A percentile compares a stretch with the other conserved stretches of the same genome.
These are phyloP conservation scores for Trametes sanguinea DNA, from an alignment of 768 basidiomycete genomes.

Conservation along the genomic window DNA sequence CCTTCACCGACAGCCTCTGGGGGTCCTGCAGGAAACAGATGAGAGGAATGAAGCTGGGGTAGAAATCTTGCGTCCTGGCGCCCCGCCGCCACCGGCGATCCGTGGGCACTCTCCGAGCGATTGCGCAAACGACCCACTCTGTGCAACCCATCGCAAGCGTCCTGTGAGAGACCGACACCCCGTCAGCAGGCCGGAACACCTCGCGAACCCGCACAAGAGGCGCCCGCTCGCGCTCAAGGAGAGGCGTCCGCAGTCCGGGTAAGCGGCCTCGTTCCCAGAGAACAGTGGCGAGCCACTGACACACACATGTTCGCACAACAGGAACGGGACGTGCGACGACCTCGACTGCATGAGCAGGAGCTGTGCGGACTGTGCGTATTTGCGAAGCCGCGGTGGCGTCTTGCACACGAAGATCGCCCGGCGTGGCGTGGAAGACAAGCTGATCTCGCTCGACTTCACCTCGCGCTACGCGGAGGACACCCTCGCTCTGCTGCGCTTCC, in stretches of 20 bases:
- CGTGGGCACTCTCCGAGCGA: not conserved
- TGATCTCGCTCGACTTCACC: not conserved
- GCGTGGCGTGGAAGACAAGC: not conserved
- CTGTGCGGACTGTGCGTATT: slow-evolving; percentile 12
- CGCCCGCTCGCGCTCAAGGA: not conserved
- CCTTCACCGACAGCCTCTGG: not conserved
- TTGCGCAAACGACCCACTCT: slow-evolving; percentile 4
- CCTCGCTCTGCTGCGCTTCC: slow-evolving; percentile 4
- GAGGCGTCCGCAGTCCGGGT: slow-evolving; percentile 1
- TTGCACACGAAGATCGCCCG: slow-evolving; percentile 9
- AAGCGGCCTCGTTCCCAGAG: not conserved
- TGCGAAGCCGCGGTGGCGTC: not conserved
- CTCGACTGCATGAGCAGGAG: not conserved
- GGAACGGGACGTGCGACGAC: not conserved
- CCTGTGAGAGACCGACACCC: not conserved
- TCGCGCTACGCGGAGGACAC: slow-evolving; percentile 5
- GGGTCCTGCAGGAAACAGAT: not conserved
- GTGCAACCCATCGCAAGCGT: slow-evolving; percentile 4
- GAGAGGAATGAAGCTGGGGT: not conserved
- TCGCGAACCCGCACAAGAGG: not conserved
- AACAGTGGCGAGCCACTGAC: not conserved
- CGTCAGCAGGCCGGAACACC: not conserved
- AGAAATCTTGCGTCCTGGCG: not conserved
- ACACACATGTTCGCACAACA: not conserved
- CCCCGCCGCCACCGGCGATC: not conserved